A percentile compares a stretch with the other conserved stretches of the same genome.
Conservation (phyloP, 73 alveolate species). For the Paramecium tetraurelia region DNA sequence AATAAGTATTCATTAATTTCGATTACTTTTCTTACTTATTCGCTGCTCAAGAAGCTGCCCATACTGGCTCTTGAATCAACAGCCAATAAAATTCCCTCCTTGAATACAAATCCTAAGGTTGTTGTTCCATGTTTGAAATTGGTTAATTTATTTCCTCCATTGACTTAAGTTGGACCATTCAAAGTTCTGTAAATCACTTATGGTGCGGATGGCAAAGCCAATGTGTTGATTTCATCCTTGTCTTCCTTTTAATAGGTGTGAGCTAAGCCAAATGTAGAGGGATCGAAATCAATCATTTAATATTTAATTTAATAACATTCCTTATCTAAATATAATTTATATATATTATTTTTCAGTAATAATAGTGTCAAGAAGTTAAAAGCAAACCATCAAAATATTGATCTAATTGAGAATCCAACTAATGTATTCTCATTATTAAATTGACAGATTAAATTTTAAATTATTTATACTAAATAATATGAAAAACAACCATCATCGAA, state of each 20-base stretch:
- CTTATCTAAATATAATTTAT: neutral
- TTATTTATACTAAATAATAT: neutral
- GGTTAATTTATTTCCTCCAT: slow-evolving; percentile 69
- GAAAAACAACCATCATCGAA: neutral
- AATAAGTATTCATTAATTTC: slow-evolving; percentile 97
- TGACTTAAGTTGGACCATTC: neutral
- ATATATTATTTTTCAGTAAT: neutral
- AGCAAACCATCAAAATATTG: neutral
- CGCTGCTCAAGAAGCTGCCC: slow-evolving; percentile 97
- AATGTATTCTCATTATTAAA: neutral
- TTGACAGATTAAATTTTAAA: neutral
- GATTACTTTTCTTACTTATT: slow-evolving; percentile 94
- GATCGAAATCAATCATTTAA: slow-evolving; percentile 25
- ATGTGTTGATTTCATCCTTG: neutral
- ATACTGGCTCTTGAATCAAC: slow-evolving; percentile 99
- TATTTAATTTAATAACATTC: neutral
- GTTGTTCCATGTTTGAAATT: slow-evolving; percentile 96
- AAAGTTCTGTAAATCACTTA: neutral
- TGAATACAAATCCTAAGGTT: slow-evolving; percentile 92
- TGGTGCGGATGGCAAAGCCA: neutral
- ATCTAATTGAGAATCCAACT: neutral
- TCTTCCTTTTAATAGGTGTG: neutral
- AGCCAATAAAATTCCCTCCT: slow-evolving; percentile 97
- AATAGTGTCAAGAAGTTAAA: neutral
- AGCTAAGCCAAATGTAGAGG: neutral